phyloP scores from a whole-genome alignment of 164 flowering plant species.

The Tetracentron sinense region DNA sequence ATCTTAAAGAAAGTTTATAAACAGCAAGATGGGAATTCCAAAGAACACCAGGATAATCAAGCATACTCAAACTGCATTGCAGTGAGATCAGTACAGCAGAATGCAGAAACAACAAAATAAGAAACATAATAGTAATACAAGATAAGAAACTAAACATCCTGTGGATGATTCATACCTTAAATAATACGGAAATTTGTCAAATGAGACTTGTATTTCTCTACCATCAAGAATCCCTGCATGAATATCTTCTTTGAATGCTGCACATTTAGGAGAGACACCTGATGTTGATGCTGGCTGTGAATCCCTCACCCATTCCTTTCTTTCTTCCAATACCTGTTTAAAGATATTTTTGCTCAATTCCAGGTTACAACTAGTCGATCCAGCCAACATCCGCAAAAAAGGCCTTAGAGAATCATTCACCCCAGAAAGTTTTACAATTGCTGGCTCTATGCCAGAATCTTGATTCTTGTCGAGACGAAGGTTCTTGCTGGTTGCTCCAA shows the following conservation, averaged over 20 bases:
- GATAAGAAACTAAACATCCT: no score
- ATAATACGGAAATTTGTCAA: constrained; percentile 75
- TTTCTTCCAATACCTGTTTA: constrained; percentile 56
- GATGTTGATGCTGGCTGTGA: constrained; percentile 54
- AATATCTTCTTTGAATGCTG: constrained; percentile 61
- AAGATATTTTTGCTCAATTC: constrained; percentile 40
- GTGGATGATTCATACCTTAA: constrained; percentile 47
- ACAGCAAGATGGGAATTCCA: no score
- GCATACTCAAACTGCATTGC: neutral
- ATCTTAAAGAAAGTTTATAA: no score
- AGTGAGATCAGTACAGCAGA: no score
- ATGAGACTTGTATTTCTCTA: constrained; percentile 52
- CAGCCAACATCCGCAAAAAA: constrained; percentile 41
- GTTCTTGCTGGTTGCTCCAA: constrained; percentile 37
- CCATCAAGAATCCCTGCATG: constrained; percentile 67
- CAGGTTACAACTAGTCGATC: constrained; percentile 31
- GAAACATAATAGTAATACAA: neutral
- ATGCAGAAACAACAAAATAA: neutral
- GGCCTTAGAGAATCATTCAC: constrained; percentile 43
- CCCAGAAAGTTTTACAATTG: constrained; percentile 43
- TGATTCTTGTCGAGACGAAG: constrained; percentile 38
- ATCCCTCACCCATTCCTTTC: constrained; percentile 53
- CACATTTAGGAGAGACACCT: constrained; percentile 45
- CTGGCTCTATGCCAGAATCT: constrained; percentile 52
- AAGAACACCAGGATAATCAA: no score